A percentile compares a stretch with the other conserved stretches of the same genome.
phyloP scores from a whole-genome alignment of 768 basidiomycete genomes.

The Pleurotus eryngii region DNA sequence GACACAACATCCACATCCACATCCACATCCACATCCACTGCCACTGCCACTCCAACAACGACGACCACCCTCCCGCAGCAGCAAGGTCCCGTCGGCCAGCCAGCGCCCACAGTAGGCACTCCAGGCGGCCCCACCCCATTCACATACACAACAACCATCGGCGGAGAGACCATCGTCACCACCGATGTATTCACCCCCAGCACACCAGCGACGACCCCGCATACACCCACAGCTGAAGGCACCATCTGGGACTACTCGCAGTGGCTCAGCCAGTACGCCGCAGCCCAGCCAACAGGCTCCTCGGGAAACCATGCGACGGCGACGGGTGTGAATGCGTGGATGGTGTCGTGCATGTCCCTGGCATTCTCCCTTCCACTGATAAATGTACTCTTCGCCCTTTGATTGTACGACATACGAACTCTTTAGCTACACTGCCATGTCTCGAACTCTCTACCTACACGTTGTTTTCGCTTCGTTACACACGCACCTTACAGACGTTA shows the following conservation, averaged over 20 bases:
- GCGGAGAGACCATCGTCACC: conserved; percentile 22
- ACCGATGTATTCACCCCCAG: conserved; percentile 9
- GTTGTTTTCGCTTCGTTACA: too few species aligned
- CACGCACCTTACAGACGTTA: too few species aligned
- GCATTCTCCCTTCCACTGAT: not conserved
- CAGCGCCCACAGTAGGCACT: conserved; percentile 31
- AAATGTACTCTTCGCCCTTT: not conserved
- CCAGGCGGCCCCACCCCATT: conserved; percentile 49
- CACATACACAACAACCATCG: conserved; percentile 45
- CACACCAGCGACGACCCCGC: conserved; percentile 8
- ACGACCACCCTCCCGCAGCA: conserved; percentile 21
- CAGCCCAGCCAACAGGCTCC: not conserved
- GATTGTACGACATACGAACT: not conserved
- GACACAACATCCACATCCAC: not conserved
- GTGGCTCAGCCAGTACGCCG: conserved; percentile 8
- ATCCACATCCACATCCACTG: too few species aligned
- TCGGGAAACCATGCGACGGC: not conserved
- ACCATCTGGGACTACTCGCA: conserved; percentile 26
- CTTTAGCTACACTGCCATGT: not conserved
- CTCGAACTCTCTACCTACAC: too few species aligned
- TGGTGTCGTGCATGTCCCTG: not conserved
- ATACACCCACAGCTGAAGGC: conserved; percentile 30
- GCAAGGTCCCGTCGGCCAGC: conserved; percentile 58
- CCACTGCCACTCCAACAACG: conserved; percentile 16
- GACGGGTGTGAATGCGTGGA: not conserved